A percentile compares a stretch with the other conserved stretches of the same genome.
These are phyloP conservation scores for Heteromeles arbutifolia DNA, from an alignment of 306 rosid genomes.

Conservation along the genomic window DNA sequence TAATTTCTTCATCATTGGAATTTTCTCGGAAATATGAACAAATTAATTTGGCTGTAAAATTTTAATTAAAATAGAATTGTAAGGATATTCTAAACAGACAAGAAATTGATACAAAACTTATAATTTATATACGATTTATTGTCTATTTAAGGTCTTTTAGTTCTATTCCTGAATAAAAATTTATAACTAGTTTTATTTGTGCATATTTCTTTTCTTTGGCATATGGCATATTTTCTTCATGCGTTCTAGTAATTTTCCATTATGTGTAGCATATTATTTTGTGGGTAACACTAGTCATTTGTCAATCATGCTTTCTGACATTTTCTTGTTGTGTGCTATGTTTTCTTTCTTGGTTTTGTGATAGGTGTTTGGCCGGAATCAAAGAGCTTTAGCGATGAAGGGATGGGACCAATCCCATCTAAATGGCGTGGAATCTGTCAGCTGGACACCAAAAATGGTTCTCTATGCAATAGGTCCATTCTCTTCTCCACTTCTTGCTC, in stretches of 20 bases:
- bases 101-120: too few species aligned
- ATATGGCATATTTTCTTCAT: neutral
- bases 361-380: slow-evolving; percentile 80
- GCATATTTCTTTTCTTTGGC: neutral
- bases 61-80: neutral
- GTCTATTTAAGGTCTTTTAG: too few species aligned
- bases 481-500: neutral
- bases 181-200: neutral
- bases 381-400: slow-evolving; percentile 52
- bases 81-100: neutral
- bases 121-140: too few species aligned
- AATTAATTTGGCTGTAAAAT: too few species aligned
- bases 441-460: slow-evolving; percentile 14
- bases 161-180: neutral
- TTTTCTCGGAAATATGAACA: neutral
- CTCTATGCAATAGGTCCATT: slow-evolving; percentile 51
- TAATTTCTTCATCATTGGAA: neutral
- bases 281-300: neutral
- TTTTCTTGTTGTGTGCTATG: neutral
- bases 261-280: neutral
- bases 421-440: slow-evolving; percentile 64
- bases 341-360: neutral
- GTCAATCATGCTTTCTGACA: neutral
- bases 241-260: neutral
- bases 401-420: slow-evolving; percentile 52